phyloP scores from a whole-genome alignment of 192 early-diverging fungal genomes.

The Rhizoclosmatium sp. region DNA sequence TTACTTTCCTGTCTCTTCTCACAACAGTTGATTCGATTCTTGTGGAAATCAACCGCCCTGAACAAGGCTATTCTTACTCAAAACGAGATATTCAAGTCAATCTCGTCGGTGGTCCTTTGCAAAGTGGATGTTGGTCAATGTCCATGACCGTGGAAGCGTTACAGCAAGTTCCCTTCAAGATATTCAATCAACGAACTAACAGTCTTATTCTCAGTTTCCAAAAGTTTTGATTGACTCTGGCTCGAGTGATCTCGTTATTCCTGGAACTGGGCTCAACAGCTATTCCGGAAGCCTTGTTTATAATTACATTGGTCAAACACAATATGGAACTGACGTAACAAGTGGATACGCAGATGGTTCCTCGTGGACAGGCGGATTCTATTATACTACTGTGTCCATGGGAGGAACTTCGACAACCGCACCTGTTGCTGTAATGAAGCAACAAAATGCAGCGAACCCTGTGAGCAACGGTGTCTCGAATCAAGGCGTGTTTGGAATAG shows the following conservation, averaged over 20 bases:
- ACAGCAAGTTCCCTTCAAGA: neutral
- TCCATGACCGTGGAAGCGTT: slow-evolving; percentile 1
- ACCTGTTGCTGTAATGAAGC: slow-evolving; percentile 14
- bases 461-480: neutral
- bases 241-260: slow-evolving; percentile 19
- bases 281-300: neutral
- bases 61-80: too few relatives aligned
- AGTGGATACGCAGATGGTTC: slow-evolving; percentile 16
- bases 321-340: neutral
- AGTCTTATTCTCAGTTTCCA: neutral
- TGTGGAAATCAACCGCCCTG: too few relatives aligned
- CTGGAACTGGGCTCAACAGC: neutral
- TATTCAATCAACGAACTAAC: too few relatives aligned
- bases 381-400: neutral
- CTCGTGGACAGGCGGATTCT: slow-evolving; percentile 17
- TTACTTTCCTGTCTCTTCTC: too few relatives aligned
- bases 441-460: neutral
- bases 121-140: slow-evolving; percentile 20
- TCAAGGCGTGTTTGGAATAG: slow-evolving; percentile 27
- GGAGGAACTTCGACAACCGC: slow-evolving; percentile 3
- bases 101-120: neutral
- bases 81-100: too few relatives aligned
- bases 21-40: too few relatives aligned
- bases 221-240: slow-evolving; percentile 30
- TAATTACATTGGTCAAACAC: neutral